Evolutionary conservation across 371 early-diverging fungal genomes (phyloP), one percentile per base, ranked within the genome.

Genomic region (Apophysomyces variabilis): DNA sequence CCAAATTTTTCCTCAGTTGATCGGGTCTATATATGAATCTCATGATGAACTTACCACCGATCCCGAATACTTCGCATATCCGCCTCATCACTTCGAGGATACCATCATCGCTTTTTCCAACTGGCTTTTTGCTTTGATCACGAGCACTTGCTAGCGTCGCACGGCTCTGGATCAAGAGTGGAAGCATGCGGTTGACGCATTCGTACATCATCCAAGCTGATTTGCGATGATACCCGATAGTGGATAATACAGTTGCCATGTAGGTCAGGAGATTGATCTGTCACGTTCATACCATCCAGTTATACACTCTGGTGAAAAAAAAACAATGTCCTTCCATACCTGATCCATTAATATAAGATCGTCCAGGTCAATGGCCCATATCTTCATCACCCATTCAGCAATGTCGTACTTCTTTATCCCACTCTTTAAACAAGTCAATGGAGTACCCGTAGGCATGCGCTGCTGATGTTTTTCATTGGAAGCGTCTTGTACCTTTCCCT

Each of bases 121-220:
- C 38, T 0, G 62, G 39, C 38, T 71, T 68, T 44, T 75, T 66
- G 61, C 66, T 57, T 59, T 72, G 37, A 58, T 61, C 44, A 54
- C 72, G 59, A 60, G 80, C 35, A 60, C 69, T 66, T 18, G 76
- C 60, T 3, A 71, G 16, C 3, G 66, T 68, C 0, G 75, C 69
- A 56, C 84, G 72, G 6, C 82, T 76, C 54, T 87, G 87, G 41
- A 85, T 81, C 37, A 88, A 57, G 1, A 89, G 64, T 0, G 89
- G 87, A 5, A 85, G 44, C 68, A 91, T 87, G n/a, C 82, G 69
- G 4, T 85, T 80, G 5, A 84, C 78, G 32, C 88, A 85, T 66
- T 88, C 84, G 18, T 91, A 78, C 72, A 93, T 79, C 46, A 85
- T 83, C 71, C 92, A 90, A 1, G 92, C 90, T 41, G 93, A 89